A percentile compares a stretch with the other conserved stretches of the same genome.
Evolutionary conservation across 2,329 filamentous ascomycete genomes (phyloP).

Genomic region (Claviceps citrina): DNA sequence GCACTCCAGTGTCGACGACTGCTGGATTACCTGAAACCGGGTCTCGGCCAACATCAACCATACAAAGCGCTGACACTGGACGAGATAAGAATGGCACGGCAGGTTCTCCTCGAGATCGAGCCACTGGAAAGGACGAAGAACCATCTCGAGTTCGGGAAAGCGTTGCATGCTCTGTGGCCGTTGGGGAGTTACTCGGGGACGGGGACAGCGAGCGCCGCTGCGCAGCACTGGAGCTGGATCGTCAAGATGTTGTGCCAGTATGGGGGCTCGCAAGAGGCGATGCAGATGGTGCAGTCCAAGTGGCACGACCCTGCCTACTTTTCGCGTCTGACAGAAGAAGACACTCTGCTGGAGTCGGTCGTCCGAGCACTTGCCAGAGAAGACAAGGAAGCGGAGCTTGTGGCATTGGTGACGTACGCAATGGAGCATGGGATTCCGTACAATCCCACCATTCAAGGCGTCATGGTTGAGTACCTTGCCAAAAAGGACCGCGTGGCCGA

Average conservation of each 20-base stretch:
- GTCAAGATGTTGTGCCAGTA: slow-evolving; percentile 33
- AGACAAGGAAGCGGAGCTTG: slow-evolving; percentile 40
- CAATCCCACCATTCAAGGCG: slow-evolving; percentile 30
- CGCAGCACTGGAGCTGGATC: slow-evolving; percentile 17
- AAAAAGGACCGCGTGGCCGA: slow-evolving; percentile 38
- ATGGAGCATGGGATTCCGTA: slow-evolving; percentile 30
- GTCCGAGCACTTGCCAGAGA: slow-evolving; percentile 44
- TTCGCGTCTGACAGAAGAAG: slow-evolving; percentile 9
- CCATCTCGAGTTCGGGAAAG: slow-evolving; percentile 32
- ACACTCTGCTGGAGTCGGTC: slow-evolving; percentile 16
- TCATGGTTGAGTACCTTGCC: slow-evolving; percentile 49
- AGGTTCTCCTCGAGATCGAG: slow-evolving; percentile 24
- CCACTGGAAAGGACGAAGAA: slow-evolving; percentile 28
- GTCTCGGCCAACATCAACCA: slow-evolving; percentile 11
- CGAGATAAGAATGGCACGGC: slow-evolving; percentile 30
- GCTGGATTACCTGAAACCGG: slow-evolving; percentile 38
- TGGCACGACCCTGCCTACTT: slow-evolving; percentile 14
- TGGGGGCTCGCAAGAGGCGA: slow-evolving; percentile 39
- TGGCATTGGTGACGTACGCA: slow-evolving; percentile 38
- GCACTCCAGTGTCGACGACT: slow-evolving; percentile 41
- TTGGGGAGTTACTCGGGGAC: slow-evolving; percentile 11
- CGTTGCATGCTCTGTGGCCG: slow-evolving; percentile 23
- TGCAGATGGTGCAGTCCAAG: slow-evolving; percentile 23
- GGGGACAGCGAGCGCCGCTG: slow-evolving; percentile 7
- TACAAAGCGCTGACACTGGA: slow-evolving; percentile 19